A percentile compares a stretch with the other conserved stretches of the same genome.
Conservation (phyloP, 2,329 filamentous ascomycete species). For the Aspergillus piperis region DNA sequence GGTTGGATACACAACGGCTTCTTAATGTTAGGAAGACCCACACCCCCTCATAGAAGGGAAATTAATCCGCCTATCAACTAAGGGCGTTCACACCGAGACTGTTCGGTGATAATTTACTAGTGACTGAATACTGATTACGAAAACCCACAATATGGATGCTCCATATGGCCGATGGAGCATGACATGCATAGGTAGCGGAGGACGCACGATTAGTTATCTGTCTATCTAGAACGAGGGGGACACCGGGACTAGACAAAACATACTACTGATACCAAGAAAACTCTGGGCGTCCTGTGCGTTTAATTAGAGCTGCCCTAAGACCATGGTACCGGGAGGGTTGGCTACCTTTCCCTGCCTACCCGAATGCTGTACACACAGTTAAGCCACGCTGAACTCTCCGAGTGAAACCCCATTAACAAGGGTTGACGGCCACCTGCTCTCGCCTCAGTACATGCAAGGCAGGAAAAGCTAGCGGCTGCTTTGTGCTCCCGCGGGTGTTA, state of each 20-base stretch:
- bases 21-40: not conserved
- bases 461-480: not conserved
- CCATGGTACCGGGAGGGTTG: constrained; percentile 4
- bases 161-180: not conserved
- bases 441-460: constrained; percentile 4
- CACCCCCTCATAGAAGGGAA: constrained; percentile 5
- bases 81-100: not conserved
- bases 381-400: not conserved
- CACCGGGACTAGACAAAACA: not conserved
- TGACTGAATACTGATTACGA: not conserved
- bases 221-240: not conserved
- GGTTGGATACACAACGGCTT: constrained; percentile 1
- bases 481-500: not conserved
- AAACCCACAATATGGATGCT: not conserved
- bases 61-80: constrained; percentile 15
- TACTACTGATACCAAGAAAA: not conserved
- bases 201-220: not conserved
- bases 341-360: not conserved
- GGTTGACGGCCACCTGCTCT: constrained; percentile 1
- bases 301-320: not conserved
- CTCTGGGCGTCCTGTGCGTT: not conserved
- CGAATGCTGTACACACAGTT: not conserved
- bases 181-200: not conserved
- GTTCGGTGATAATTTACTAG: not conserved
- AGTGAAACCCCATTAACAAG: not conserved